Evolutionary conservation across 352 stramenopile species (phyloP).

Genomic region (Phytopythium sindhum): DNA sequence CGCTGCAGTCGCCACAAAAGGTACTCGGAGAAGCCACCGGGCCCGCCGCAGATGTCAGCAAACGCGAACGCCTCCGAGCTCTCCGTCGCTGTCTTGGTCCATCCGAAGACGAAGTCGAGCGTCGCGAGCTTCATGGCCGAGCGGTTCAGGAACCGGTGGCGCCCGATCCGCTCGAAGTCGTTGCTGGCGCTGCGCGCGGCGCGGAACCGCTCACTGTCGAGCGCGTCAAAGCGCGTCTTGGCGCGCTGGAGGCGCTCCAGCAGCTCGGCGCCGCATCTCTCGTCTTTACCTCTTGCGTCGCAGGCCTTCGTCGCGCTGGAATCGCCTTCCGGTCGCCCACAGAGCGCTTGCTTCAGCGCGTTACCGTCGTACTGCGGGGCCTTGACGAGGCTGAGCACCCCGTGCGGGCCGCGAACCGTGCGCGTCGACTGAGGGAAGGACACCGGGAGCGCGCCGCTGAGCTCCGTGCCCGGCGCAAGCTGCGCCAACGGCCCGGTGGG

Average conservation of each 20-base stretch:
- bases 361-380: neutral
- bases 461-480: constrained; percentile 36
- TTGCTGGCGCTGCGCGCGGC: constrained; percentile 46
- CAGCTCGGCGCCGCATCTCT: constrained; percentile 7
- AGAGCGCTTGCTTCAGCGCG: constrained; percentile 8
- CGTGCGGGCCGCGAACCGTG: constrained; percentile 18
- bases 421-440: constrained; percentile 2
- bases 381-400: constrained; percentile 32
- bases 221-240: constrained; percentile 38
- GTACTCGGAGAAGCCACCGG: constrained; percentile 81
- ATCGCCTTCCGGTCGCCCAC: neutral
- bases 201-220: constrained; percentile 33
- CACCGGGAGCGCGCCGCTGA: neutral
- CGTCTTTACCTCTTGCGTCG: neutral
- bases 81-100: constrained; percentile 18
- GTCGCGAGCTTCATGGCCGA: constrained; percentile 83
- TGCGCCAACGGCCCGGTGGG: constrained; percentile 14
- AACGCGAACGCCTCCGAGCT: constrained; percentile 39
- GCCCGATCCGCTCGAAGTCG: constrained; percentile 52
- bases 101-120: constrained; percentile 62
- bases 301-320: too few species aligned
- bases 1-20: constrained; percentile 44
- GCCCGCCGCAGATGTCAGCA: constrained; percentile 72
- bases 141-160: constrained; percentile 67
- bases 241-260: constrained; percentile 30